A percentile compares a stretch with the other conserved stretches of the same genome.
phyloP scores from a whole-genome alignment of 371 early-diverging fungal genomes.

The Rhizopus sp. region DNA sequence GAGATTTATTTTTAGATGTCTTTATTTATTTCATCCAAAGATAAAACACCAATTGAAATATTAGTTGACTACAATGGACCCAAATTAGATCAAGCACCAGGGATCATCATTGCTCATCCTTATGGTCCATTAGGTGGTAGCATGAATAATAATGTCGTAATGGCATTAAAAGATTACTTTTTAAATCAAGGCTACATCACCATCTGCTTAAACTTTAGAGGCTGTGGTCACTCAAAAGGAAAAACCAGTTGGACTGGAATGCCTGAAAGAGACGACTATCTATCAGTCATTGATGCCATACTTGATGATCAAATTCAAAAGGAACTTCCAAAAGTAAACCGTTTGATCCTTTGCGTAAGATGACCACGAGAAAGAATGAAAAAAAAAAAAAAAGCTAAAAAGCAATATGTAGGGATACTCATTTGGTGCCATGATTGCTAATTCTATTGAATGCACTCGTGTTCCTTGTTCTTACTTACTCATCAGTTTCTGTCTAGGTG shows the following conservation, averaged over 20 bases:
- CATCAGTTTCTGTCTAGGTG: constrained; percentile 43
- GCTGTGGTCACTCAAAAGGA: constrained; percentile 56
- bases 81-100: constrained; percentile 18
- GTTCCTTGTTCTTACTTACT: constrained; percentile 34
- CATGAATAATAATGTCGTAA: constrained; percentile 47
- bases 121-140: constrained; percentile 55
- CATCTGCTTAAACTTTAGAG: constrained; percentile 56
- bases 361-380: neutral
- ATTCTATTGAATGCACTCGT: constrained; percentile 21
- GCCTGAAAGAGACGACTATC: constrained; percentile 58
- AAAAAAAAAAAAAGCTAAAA: too few species aligned
- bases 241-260: constrained; percentile 62
- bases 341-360: constrained; percentile 15
- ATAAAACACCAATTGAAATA: constrained; percentile 27
- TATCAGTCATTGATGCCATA: constrained; percentile 45
- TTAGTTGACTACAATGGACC: constrained; percentile 5
- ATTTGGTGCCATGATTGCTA: constrained; percentile 52
- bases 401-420: constrained; percentile 40
- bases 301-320: constrained; percentile 1
- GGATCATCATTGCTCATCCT: constrained; percentile 45
- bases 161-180: constrained; percentile 36
- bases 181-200: constrained; percentile 29
- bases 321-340: constrained; percentile 5
- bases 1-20: neutral
- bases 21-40: constrained; percentile 30